A percentile compares a stretch with the other conserved stretches of the same genome.
Evolutionary conservation across 2,329 filamentous ascomycete species (phyloP).

Genomic region (Colletotrichum sp.): DNA sequence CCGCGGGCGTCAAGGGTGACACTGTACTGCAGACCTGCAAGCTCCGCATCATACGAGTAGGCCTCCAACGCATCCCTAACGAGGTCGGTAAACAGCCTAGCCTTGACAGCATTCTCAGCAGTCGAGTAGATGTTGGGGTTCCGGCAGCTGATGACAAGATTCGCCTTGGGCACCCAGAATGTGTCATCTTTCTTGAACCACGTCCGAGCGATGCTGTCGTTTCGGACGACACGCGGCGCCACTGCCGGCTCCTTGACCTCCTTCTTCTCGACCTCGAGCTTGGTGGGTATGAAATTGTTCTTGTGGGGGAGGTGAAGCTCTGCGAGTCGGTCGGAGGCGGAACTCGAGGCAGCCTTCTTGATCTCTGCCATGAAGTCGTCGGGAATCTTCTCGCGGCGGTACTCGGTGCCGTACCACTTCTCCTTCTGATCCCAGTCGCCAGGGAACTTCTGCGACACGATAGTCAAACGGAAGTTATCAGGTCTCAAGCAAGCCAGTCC

Average conservation of each 20-base stretch:
- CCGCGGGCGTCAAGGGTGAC: slow-evolving; percentile 76
- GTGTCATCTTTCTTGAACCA: slow-evolving; percentile 99
- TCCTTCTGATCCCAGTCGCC: slow-evolving; percentile 88
- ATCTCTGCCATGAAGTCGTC: slow-evolving; percentile 76
- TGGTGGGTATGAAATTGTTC: slow-evolving; percentile 95
- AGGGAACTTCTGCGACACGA: slow-evolving; percentile 84
- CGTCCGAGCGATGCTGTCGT: slow-evolving; percentile 78
- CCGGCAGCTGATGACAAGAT: slow-evolving; percentile 79
- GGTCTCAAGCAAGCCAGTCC: slow-evolving; percentile 77
- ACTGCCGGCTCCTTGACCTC: slow-evolving; percentile 78
- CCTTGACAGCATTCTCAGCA: slow-evolving; percentile 78
- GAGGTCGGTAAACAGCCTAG: slow-evolving; percentile 81
- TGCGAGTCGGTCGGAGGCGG: slow-evolving; percentile 63
- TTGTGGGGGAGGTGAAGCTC: slow-evolving; percentile 86
- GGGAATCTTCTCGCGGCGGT: slow-evolving; percentile 82
- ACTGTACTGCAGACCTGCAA: slow-evolving; percentile 85
- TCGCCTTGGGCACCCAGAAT: slow-evolving; percentile 97
- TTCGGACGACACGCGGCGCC: slow-evolving; percentile 81
- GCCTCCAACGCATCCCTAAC: slow-evolving; percentile 89
- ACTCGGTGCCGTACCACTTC: slow-evolving; percentile 98
- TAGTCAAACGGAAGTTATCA: slow-evolving; percentile 86
- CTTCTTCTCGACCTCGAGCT: slow-evolving; percentile 94
- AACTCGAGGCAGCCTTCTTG: slow-evolving; percentile 63
- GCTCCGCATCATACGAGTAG: slow-evolving; percentile 94
- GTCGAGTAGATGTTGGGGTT: slow-evolving; percentile 82